Percentiles rank a stretch among this genome's conserved stretches.
These are phyloP conservation scores for Colletotrichum coccodes DNA, from an alignment of 2,329 filamentous ascomycete species.

Conservation along the genomic window DNA sequence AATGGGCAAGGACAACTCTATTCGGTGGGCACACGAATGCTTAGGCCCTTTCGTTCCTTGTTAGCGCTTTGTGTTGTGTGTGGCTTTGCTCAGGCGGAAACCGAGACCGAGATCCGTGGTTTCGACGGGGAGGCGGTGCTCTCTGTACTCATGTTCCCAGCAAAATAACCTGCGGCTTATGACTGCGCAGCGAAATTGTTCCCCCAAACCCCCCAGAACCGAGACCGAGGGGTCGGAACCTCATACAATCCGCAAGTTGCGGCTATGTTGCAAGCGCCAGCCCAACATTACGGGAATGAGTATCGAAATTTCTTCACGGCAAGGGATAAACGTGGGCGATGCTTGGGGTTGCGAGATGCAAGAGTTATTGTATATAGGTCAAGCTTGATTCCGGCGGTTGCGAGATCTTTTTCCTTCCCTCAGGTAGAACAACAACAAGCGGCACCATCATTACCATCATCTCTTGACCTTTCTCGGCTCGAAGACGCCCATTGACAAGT, in stretches of 20 bases:
- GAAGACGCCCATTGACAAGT: not conserved
- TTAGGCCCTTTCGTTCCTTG: not conserved
- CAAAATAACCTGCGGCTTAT: not conserved
- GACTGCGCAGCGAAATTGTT: not conserved
- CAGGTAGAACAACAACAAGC: not conserved
- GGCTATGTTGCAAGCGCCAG: not conserved
- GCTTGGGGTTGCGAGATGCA: not conserved
- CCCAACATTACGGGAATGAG: not conserved
- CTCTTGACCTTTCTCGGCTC: not conserved
- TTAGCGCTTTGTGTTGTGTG: not conserved
- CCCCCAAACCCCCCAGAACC: not conserved
- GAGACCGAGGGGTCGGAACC: slow-evolving; percentile 16
- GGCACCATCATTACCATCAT: not conserved
- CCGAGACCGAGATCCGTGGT: slow-evolving; percentile 21
- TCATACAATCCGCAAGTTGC: slow-evolving; percentile 1
- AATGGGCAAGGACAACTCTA: slow-evolving; percentile 17
- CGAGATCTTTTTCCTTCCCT: not conserved
- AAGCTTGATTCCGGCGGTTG: not conserved
- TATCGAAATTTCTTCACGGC: not conserved
- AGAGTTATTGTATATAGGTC: slow-evolving; percentile 7
- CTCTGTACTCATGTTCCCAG: not conserved
- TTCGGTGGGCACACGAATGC: slow-evolving; percentile 16
- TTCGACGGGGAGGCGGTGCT: slow-evolving; percentile 10
- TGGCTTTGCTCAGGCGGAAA: slow-evolving; percentile 1
- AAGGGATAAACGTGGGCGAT: not conserved